phyloP scores from a whole-genome alignment of 257 asterid species.

The Nemophila menziesii region DNA sequence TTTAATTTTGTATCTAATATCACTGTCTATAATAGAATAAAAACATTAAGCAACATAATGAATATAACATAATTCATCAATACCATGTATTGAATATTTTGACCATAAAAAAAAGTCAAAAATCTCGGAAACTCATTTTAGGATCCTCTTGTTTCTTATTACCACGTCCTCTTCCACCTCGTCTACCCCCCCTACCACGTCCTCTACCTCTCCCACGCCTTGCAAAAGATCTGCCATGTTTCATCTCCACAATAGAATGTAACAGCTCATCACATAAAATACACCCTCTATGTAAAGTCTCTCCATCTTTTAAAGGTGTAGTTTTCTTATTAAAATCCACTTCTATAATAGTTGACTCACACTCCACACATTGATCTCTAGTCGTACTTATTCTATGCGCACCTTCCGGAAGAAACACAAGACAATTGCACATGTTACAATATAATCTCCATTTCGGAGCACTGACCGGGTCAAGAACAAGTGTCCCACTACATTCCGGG shows the following conservation, averaged over 20 bases:
- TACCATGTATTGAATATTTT: too few relatives aligned
- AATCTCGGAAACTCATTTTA: constrained; percentile 84
- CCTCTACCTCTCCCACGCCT: constrained; percentile 43
- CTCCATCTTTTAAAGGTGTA: constrained; percentile 70
- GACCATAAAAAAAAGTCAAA: constrained; percentile 32
- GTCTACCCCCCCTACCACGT: constrained; percentile 57
- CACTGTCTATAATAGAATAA: too few relatives aligned
- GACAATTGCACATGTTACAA: constrained; percentile 86
- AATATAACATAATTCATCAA: too few relatives aligned
- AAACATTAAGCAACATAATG: too few relatives aligned
- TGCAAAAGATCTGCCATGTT: constrained; percentile 59
- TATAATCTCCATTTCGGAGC: constrained; percentile 84
- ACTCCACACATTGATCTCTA: constrained; percentile 50
- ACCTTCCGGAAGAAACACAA: constrained; percentile 74
- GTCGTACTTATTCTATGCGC: constrained; percentile 82
- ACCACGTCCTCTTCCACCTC: constrained; percentile 37
- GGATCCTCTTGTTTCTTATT: constrained; percentile 54
- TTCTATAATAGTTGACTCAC: constrained; percentile 79
- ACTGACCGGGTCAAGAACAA: constrained; percentile 80
- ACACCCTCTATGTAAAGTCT: constrained; percentile 65
- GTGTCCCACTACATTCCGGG: constrained; percentile 83
- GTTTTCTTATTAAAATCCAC: constrained; percentile 89
- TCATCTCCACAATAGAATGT: constrained; percentile 81
- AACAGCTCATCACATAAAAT: constrained; percentile 72
- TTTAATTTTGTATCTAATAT: too few relatives aligned